A percentile compares a stretch with the other conserved stretches of the same genome.
Evolutionary conservation across 1,284 basidiomycete species (phyloP).

Genomic region (Apiotrichum montevideense): DNA sequence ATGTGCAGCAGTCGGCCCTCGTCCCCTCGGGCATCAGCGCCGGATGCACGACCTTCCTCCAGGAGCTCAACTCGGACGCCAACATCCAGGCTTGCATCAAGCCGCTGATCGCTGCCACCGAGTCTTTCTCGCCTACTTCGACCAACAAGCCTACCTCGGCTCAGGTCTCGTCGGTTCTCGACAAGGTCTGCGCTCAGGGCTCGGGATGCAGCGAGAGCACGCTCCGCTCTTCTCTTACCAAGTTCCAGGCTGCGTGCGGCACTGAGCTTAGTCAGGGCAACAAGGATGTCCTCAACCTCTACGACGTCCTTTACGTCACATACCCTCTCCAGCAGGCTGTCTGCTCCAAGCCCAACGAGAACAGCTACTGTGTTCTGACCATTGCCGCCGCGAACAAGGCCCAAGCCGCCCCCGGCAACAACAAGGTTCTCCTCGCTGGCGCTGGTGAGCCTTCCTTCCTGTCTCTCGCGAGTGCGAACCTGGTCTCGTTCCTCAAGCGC

Average conservation of each 20-base stretch:
- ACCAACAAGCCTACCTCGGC: conserved; percentile 52
- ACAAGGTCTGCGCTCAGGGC: conserved; percentile 55
- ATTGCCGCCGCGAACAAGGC: conserved; percentile 38
- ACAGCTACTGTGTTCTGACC: conserved; percentile 59
- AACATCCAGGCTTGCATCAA: conserved; percentile 58
- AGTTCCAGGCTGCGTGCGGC: conserved; percentile 64
- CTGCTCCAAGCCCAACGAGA: conserved; percentile 63
- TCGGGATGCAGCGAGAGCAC: conserved; percentile 56
- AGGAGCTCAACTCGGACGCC: conserved; percentile 57
- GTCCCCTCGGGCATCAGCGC: conserved; percentile 57
- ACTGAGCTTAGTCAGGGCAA: conserved; percentile 56
- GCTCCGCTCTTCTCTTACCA: conserved; percentile 58
- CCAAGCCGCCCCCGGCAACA: conserved; percentile 13
- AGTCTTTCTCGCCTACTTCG: conserved; percentile 55
- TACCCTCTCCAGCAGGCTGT: conserved; percentile 60
- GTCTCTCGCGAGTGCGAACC: neutral
- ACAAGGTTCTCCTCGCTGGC: conserved; percentile 21
- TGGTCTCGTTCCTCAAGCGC: conserved; percentile 1
- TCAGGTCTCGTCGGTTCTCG: conserved; percentile 55
- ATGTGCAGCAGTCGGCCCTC: conserved; percentile 21
- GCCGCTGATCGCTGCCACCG: conserved; percentile 60
- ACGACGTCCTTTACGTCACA: conserved; percentile 72
- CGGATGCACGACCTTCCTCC: conserved; percentile 59
- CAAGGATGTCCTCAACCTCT: conserved; percentile 55
- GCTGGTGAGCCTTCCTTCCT: neutral